These are phyloP conservation scores for Aspergillus ochraceoroseus DNA, from an alignment of 2,329 filamentous ascomycete species.

Conservation along the genomic window DNA sequence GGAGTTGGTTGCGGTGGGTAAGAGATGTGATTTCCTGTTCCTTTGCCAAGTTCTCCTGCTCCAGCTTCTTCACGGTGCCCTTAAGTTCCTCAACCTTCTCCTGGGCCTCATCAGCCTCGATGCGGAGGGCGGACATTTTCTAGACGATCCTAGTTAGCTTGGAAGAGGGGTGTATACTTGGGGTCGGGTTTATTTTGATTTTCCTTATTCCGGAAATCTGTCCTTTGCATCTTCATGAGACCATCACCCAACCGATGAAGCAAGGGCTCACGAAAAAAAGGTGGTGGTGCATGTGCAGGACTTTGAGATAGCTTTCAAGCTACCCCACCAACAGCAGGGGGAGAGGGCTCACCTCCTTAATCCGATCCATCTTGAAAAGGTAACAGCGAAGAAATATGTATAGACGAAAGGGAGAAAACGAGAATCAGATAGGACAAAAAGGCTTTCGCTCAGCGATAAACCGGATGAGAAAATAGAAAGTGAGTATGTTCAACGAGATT, in stretches of 20 bases:
- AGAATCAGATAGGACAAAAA: conserved; percentile 19
- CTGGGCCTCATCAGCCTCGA: conserved; percentile 83
- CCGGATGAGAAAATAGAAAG: conserved; percentile 15
- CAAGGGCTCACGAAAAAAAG: conserved; percentile 10
- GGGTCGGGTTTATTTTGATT: conserved; percentile 19
- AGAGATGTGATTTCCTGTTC: conserved; percentile 98
- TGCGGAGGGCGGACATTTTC: conserved; percentile 93
- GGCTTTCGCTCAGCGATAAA: conserved; percentile 40
- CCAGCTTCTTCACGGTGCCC: conserved; percentile 77
- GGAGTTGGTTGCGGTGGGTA: conserved; percentile 87
- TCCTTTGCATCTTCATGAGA: conserved; percentile 14
- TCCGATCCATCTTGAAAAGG: conserved; percentile 67
- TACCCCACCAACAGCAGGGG: conserved; percentile 39
- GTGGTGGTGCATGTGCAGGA: conserved; percentile 22
- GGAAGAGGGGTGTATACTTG: conserved; percentile 2
- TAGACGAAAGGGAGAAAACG: conserved; percentile 25
- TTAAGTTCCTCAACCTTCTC: conserved; percentile 83
- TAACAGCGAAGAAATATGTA: conserved; percentile 26
- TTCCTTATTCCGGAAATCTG: conserved; percentile 3
- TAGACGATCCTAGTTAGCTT: conserved; percentile 39
- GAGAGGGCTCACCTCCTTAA: conserved; percentile 69
- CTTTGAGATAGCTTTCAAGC: conserved; percentile 30
- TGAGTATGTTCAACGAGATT: conserved; percentile 16
- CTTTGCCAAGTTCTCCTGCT: conserved; percentile 93
- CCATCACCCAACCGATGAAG: conserved; percentile 5